A percentile compares a stretch with the other conserved stretches of the same genome.
These are phyloP conservation scores for Chloris gayana DNA, from an alignment of 176 grass and related monocot genomes.

Conservation along the genomic window DNA sequence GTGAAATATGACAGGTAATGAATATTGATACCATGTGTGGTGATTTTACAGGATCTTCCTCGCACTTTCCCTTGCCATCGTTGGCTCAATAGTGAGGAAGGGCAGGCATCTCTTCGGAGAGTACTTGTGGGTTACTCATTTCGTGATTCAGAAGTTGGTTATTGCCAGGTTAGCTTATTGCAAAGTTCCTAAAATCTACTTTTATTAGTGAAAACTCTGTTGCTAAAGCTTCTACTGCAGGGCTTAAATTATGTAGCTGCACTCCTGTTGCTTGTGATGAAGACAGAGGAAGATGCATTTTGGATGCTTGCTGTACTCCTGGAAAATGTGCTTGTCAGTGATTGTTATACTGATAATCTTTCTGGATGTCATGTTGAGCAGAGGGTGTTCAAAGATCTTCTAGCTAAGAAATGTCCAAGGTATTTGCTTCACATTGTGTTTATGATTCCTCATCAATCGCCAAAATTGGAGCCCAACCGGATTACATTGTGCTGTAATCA, in stretches of 20 bases:
- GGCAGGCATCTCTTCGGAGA: constrained; percentile 85
- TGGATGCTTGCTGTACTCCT: constrained; percentile 95
- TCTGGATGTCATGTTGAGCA: constrained; percentile 99
- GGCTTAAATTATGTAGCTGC: constrained; percentile 98
- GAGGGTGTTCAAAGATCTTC: constrained; percentile 93
- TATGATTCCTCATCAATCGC: neutral
- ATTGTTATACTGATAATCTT: constrained; percentile 97
- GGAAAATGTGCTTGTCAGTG: constrained; percentile 93
- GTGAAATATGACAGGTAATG: neutral
- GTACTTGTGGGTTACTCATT: constrained; percentile 97
- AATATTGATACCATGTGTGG: neutral
- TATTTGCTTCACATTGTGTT: constrained; percentile 18
- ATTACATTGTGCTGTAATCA: neutral
- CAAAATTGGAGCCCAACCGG: neutral
- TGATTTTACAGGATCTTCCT: constrained; percentile 77
- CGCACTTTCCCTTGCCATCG: constrained; percentile 94
- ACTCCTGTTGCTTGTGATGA: constrained; percentile 85
- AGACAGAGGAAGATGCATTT: constrained; percentile 93
- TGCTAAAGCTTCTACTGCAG: constrained; percentile 48
- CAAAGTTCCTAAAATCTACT: neutral
- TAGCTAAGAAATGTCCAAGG: constrained; percentile 95
- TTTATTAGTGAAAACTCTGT: neutral
- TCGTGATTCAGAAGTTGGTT: constrained; percentile 98
- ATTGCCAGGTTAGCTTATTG: constrained; percentile 75
- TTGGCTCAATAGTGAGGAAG: constrained; percentile 82